A percentile compares a stretch with the other conserved stretches of the same genome.
Evolutionary conservation across 257 asterid species (phyloP).

Genomic region (Penstemon davidsonii): DNA sequence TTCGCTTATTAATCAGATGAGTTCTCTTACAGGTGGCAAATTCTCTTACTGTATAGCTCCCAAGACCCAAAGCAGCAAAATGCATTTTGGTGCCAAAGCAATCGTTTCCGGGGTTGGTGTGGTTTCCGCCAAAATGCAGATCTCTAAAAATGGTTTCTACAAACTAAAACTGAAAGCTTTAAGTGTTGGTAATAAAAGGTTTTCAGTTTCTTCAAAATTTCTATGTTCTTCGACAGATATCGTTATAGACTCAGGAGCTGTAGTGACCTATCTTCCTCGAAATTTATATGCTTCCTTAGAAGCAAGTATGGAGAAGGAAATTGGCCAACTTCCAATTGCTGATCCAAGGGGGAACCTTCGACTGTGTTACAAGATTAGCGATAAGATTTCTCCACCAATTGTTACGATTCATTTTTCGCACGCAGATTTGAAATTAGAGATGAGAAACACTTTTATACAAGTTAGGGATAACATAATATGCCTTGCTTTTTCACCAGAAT

Average conservation of each 20-base stretch:
- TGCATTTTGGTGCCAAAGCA: conserved; percentile 42
- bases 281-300: conserved; percentile 30
- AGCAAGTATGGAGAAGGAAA: conserved; percentile 18
- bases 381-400: conserved; percentile 27
- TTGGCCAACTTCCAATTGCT: not conserved
- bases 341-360: conserved; percentile 15
- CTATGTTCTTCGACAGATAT: conserved; percentile 8
- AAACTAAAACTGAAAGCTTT: conserved; percentile 40
- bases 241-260: conserved; percentile 44
- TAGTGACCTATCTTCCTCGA: conserved; percentile 36
- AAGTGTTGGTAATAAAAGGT: conserved; percentile 28
- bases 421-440: conserved; percentile 38
- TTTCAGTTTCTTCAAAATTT: not conserved
- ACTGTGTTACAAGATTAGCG: conserved; percentile 35
- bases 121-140: conserved; percentile 33
- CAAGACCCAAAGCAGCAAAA: conserved; percentile 32
- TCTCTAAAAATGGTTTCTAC: conserved; percentile 22
- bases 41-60: conserved; percentile 58
- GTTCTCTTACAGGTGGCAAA: conserved; percentile 32
- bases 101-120: conserved; percentile 34
- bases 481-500: conserved; percentile 35
- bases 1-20: conserved; percentile 49
- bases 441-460: conserved; percentile 34
- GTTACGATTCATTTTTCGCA: conserved; percentile 42
- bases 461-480: conserved; percentile 28